Evolutionary conservation across 2,329 filamentous ascomycete genomes (phyloP).

Genomic region (Penicillium brevicompactum): DNA sequence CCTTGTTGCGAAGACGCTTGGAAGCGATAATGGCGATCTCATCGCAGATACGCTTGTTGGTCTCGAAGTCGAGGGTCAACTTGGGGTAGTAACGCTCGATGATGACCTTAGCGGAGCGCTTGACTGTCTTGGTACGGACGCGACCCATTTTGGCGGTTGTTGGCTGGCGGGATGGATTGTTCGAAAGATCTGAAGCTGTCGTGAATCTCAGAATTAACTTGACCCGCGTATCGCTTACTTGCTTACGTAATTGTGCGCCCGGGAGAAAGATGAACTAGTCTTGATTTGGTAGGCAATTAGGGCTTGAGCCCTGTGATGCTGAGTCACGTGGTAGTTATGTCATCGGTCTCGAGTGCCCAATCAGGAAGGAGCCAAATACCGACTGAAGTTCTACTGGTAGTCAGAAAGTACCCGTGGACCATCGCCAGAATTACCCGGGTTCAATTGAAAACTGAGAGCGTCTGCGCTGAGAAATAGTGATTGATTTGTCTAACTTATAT

Average conservation of each 20-base stretch:
- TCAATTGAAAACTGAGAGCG: background rate
- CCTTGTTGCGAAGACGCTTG: constrained; percentile 99
- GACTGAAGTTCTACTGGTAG: too few relatives aligned
- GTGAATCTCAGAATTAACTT: constrained; percentile 20
- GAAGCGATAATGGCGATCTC: constrained; percentile 99
- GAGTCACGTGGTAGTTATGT: too few relatives aligned
- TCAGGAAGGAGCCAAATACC: too few relatives aligned
- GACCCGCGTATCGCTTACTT: constrained; percentile 26
- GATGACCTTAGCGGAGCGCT: constrained; percentile 97
- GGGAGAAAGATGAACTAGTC: constrained; percentile 16
- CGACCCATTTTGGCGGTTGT: constrained; percentile 52
- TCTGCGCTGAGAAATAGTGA: constrained; percentile 2
- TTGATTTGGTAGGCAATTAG: too few relatives aligned
- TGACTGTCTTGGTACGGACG: constrained; percentile 64
- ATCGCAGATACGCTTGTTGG: constrained; percentile 99
- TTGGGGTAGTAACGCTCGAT: constrained; percentile 98
- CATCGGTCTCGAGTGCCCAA: too few relatives aligned
- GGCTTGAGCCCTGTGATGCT: too few relatives aligned
- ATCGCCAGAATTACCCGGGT: too few relatives aligned
- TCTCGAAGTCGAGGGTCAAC: constrained; percentile 99
- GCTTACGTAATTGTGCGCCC: too few relatives aligned
- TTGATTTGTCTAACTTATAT: constrained; percentile 28
- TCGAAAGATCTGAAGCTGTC: constrained; percentile 16
- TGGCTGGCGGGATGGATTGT: constrained; percentile 37
- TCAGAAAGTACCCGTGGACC: too few relatives aligned